Evolutionary conservation across 345 rosid species (phyloP).

Genomic region (Brassica juncea): DNA sequence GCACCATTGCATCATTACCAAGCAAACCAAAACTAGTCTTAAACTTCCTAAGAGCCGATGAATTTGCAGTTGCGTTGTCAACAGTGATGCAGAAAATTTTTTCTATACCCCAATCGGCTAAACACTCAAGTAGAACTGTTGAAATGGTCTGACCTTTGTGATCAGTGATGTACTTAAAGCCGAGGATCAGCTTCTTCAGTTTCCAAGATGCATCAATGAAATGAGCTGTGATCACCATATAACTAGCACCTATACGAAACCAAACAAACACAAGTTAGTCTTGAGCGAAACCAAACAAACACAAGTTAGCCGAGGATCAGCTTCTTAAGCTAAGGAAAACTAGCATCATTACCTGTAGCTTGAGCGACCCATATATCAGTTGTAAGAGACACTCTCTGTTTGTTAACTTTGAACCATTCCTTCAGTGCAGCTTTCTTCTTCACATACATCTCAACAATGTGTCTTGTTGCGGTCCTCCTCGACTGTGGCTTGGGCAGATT

Average conservation of each 20-base stretch:
- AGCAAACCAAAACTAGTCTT: background rate
- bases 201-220: background rate
- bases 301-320: no score
- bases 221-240: background rate
- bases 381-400: background rate
- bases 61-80: background rate
- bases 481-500: background rate
- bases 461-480: background rate
- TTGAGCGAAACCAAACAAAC: background rate
- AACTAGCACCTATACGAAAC: background rate
- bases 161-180: background rate
- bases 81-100: background rate
- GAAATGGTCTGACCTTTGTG: background rate
- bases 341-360: background rate
- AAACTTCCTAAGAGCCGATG: background rate
- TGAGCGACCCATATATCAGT: background rate
- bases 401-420: background rate
- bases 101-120: background rate
- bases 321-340: background rate
- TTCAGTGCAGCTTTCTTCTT: background rate
- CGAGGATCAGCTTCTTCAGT: background rate
- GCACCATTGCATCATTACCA: background rate
- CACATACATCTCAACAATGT: background rate
- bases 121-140: background rate
- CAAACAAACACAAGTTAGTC: background rate